Base-by-base conservation (phyloP, 2,329 filamentous ascomycete species). In the Thelonectria blattea region DNA sequence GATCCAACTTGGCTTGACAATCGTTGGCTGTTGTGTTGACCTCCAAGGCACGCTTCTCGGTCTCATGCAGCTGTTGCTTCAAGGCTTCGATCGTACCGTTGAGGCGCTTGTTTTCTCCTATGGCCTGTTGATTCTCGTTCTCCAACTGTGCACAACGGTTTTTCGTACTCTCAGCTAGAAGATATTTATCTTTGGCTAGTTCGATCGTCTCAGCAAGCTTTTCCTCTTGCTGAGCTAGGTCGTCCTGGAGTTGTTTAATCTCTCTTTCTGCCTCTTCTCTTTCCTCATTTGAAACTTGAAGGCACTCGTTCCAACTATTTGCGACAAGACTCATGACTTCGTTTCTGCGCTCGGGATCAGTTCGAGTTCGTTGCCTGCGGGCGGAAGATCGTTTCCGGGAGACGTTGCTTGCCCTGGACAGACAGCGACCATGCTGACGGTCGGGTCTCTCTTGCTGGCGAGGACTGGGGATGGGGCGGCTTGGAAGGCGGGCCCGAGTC, bases 1-100 rank as follows among this genome's bases (percentile, higher is more conserved):
- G 72, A 56, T 83, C 81, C n/a, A 85, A 67, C 15, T 77, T 77
- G 3, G 68, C 64, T 54, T 71, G 76, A 59, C 74, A 78, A 1
- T 65, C 65, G 6, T 68, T 70, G 45, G 75, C 68, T 56, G 75
- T 82, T 10, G 76, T 74, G 49, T 77, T 60, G 10, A 74, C 41
- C 5, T 47, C 50, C 14, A 52, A 51, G 1, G 55, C 58, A 48
- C 63, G 62, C 17, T 68, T 52, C n/a, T 70, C 67, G 11, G 71
- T 69, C 6, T 66, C 56, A 12, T 61, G 51, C 1, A 77, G 41
- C 9, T 72, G 66, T 1, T 67, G 61, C 5, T 70, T 70, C 2
- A 75, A 68, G 1, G 67, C 59, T 4, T 67, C 60, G 1, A 79
- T 60, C 27, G 78, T 67, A 5, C 60, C 47, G 2, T 63, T 62